A percentile compares a stretch with the other conserved stretches of the same genome.
phyloP scores from a whole-genome alignment of 164 flowering plant species.

The Vitis riparia region DNA sequence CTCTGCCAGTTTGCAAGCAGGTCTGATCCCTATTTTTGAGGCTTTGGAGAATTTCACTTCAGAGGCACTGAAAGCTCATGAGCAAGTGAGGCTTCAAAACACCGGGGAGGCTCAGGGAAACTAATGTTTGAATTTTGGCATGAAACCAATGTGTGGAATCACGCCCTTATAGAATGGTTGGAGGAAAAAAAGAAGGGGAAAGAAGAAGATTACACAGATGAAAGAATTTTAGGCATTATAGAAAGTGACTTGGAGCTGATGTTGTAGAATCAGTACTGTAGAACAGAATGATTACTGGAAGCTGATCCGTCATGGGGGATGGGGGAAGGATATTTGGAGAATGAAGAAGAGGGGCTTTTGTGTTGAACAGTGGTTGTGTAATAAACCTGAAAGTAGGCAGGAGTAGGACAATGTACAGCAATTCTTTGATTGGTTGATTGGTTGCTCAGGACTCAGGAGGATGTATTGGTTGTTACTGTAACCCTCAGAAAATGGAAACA shows the following conservation, averaged over 20 bases:
- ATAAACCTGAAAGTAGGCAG: conserved; percentile 12
- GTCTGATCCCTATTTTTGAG: conserved; percentile 81
- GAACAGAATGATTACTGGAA: not conserved
- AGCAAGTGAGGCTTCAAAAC: conserved; percentile 58
- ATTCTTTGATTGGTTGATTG: conserved; percentile 54
- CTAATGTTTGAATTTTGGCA: not conserved
- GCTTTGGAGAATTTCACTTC: conserved; percentile 66
- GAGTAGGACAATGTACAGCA: conserved; percentile 31
- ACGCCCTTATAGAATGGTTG: not conserved
- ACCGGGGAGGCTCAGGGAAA: conserved; percentile 10
- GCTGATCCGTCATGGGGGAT: too few relatives aligned
- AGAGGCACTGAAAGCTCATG: conserved; percentile 66
- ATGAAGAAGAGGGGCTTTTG: too few relatives aligned
- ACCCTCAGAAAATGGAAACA: not conserved
- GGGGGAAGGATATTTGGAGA: too few relatives aligned
- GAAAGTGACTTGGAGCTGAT: not conserved
- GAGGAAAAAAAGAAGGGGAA: not conserved
- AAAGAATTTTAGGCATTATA: not conserved
- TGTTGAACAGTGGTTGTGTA: not conserved
- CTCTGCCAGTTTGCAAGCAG: conserved; percentile 72
- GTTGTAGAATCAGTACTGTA: not conserved
- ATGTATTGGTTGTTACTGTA: conserved; percentile 8
- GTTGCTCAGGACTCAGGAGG: conserved; percentile 9
- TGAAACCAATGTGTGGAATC: too few relatives aligned
- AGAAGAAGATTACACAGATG: not conserved